These are phyloP conservation scores for Fusarium fujikuroi DNA, from an alignment of 2,329 filamentous ascomycete species.

Conservation along the genomic window DNA sequence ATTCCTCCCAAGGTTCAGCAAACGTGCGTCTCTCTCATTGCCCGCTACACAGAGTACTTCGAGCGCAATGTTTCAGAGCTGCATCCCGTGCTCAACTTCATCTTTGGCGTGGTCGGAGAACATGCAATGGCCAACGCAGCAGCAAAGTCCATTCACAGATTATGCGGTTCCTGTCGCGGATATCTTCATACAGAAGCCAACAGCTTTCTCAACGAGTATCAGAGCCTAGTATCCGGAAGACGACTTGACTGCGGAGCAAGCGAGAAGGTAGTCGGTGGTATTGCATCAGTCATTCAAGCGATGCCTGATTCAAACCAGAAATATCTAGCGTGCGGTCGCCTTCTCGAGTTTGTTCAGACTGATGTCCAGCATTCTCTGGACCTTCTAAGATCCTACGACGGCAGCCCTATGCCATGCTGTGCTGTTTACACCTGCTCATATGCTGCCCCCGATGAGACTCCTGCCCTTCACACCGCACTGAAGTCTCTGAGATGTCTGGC, in stretches of 20 bases:
- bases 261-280: slow-evolving; percentile 78
- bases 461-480: slow-evolving; percentile 60
- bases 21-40: slow-evolving; percentile 76
- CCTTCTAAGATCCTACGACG: slow-evolving; percentile 23
- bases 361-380: slow-evolving; percentile 57
- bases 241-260: slow-evolving; percentile 73
- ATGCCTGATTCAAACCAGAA: slow-evolving; percentile 67
- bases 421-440: slow-evolving; percentile 41
- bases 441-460: slow-evolving; percentile 53
- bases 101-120: slow-evolving; percentile 76
- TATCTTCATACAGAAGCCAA: slow-evolving; percentile 74
- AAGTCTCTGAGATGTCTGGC: slow-evolving; percentile 74
- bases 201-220: slow-evolving; percentile 78
- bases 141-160: slow-evolving; percentile 76
- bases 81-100: slow-evolving; percentile 75
- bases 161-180: slow-evolving; percentile 80
- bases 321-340: slow-evolving; percentile 57
- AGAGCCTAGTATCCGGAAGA: slow-evolving; percentile 65
- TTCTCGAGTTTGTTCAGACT: slow-evolving; percentile 63
- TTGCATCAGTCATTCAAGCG: slow-evolving; percentile 80
- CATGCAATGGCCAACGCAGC: slow-evolving; percentile 72
- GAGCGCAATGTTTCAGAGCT: slow-evolving; percentile 74
- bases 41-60: slow-evolving; percentile 81
- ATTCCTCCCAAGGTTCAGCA: slow-evolving; percentile 73
- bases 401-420: slow-evolving; percentile 38